Conservation (phyloP, 352 stramenopile species). For the Phytopythium chamaehyphon region DNA sequence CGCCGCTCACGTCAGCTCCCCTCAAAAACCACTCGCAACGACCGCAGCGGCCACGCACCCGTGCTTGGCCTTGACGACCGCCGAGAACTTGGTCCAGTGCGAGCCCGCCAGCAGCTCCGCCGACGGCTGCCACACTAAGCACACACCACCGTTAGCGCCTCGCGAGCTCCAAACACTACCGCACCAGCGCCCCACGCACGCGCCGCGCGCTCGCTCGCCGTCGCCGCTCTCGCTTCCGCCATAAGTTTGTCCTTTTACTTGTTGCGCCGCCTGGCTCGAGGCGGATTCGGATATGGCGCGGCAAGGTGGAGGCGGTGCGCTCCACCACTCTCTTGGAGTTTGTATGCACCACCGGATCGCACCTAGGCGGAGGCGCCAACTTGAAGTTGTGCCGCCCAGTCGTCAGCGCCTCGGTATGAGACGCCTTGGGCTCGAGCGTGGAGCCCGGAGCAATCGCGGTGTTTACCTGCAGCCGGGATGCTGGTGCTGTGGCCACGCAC, state of each 20-base stretch:
- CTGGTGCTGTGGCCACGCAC: too few species aligned
- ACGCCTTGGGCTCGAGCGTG: too few species aligned
- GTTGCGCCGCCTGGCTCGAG: background rate
- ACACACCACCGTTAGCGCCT: background rate
- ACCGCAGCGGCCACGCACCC: conserved; percentile 19
- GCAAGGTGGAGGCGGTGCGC: background rate
- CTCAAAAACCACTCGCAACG: background rate
- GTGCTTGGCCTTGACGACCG: conserved; percentile 50
- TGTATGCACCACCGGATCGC: background rate
- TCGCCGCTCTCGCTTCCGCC: too few species aligned
- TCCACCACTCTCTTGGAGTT: background rate
- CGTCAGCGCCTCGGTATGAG: too few species aligned
- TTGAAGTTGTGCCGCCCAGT: conserved; percentile 1
- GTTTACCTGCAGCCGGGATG: too few species aligned
- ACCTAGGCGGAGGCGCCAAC: background rate
- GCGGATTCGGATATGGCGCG: background rate
- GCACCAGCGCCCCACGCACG: background rate
- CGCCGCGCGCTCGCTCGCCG: conserved; percentile 3
- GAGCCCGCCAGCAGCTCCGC: conserved; percentile 39
- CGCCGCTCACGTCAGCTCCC: background rate
- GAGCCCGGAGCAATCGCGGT: too few species aligned
- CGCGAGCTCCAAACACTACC: background rate
- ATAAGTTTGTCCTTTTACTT: conserved; percentile 5
- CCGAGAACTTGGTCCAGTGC: conserved; percentile 69
- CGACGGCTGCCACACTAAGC: conserved; percentile 55